Conservation (phyloP, 2,329 filamentous ascomycete species). For the Colletotrichum sojae region DNA sequence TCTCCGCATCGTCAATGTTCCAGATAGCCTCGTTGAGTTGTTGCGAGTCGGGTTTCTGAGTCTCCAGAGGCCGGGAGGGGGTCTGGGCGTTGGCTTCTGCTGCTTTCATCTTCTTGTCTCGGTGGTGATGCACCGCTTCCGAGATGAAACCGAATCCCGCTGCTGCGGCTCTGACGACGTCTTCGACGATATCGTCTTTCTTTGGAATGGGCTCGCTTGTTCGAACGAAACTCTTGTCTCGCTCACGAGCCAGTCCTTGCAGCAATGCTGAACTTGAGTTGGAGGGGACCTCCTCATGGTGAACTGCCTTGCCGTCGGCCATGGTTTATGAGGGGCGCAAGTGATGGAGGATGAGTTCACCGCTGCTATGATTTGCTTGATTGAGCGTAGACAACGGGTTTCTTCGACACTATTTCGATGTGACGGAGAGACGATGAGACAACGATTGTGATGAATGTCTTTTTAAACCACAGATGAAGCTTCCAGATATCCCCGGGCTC, state of each 20-base stretch:
- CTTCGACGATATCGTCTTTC: constrained; percentile 35
- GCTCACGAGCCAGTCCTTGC: neutral
- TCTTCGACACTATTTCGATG: too few relatives aligned
- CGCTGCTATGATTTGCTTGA: too few relatives aligned
- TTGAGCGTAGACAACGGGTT: too few relatives aligned
- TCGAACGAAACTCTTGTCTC: constrained; percentile 10
- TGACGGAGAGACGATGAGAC: too few relatives aligned
- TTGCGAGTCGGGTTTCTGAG: neutral
- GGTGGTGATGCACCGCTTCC: constrained; percentile 41
- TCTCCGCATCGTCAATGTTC: neutral
- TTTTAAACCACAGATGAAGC: neutral
- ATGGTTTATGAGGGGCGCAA: too few relatives aligned
- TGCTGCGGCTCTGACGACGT: constrained; percentile 38
- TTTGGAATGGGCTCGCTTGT: constrained; percentile 1
- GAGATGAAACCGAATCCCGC: constrained; percentile 41
- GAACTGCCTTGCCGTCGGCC: neutral
- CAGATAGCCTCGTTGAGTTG: neutral
- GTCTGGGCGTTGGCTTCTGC: neutral
- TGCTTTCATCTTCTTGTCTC: constrained; percentile 34
- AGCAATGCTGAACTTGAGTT: neutral
- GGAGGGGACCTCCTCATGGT: neutral
- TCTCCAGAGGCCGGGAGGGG: too few relatives aligned
- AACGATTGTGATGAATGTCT: too few relatives aligned
- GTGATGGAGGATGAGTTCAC: too few relatives aligned
- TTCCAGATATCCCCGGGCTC: neutral